These are phyloP conservation scores for Marasmius oreades DNA, from an alignment of 1,284 basidiomycete genomes.

Conservation along the genomic window DNA sequence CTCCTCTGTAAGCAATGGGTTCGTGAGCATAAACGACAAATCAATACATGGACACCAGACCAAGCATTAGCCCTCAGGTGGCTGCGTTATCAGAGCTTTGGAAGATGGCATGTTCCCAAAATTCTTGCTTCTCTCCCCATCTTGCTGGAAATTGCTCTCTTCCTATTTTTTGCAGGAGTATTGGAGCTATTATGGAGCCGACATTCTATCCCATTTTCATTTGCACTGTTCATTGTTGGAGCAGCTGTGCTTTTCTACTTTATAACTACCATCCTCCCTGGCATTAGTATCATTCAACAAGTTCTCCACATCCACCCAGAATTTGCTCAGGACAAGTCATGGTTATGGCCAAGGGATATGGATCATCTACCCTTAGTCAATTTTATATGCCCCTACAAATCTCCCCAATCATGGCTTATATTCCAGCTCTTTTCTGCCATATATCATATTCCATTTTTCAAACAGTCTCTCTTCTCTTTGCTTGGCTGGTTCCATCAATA, in stretches of 20 bases:
- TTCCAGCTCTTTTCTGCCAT: not conserved
- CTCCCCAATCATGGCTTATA: not conserved
- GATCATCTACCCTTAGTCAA: not conserved
- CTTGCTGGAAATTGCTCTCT: conserved; percentile 1
- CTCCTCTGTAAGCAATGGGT: conserved; percentile 14
- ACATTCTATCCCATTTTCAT: not conserved
- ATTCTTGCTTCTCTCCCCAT: not conserved
- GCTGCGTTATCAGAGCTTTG: not conserved
- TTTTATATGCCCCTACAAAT: not conserved
- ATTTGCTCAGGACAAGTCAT: not conserved
- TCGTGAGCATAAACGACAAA: conserved; percentile 6
- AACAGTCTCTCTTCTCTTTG: not conserved
- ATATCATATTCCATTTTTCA: not conserved
- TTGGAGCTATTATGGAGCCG: conserved; percentile 4
- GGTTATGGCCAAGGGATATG: too few species aligned
- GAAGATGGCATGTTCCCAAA: not conserved
- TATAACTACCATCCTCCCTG: not conserved
- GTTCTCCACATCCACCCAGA: not conserved
- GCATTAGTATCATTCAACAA: not conserved
- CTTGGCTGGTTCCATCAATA: not conserved
- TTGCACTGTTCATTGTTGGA: not conserved
- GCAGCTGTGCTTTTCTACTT: not conserved
- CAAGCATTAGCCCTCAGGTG: not conserved
- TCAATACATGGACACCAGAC: not conserved
- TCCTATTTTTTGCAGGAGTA: conserved; percentile 6